These are phyloP conservation scores for Ceratorhiza oryzae-sativae DNA, from an alignment of 1,284 basidiomycete species.

Conservation along the genomic window DNA sequence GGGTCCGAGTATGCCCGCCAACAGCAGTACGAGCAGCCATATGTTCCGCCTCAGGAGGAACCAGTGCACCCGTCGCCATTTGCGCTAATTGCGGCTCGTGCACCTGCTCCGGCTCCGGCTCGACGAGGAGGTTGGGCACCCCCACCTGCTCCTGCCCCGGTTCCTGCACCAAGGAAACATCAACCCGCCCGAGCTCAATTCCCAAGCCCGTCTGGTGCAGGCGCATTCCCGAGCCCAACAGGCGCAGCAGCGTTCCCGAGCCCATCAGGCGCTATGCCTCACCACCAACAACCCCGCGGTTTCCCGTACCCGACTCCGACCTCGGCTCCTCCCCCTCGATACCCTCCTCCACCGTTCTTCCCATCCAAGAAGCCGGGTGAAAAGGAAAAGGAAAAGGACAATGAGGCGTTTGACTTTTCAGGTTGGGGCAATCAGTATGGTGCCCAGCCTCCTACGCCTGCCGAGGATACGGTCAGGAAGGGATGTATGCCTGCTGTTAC, in stretches of 20 bases:
- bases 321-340: not conserved
- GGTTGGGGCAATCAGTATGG: slow-evolving; percentile 31
- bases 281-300: not conserved
- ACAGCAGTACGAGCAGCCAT: not conserved
- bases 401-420: slow-evolving; percentile 32
- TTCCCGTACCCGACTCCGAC: not conserved
- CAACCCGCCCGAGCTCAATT: not conserved
- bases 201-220: not conserved
- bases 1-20: not conserved
- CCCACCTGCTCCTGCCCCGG: not conserved
- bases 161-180: not conserved
- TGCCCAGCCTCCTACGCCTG: slow-evolving; percentile 20
- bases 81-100: slow-evolving; percentile 25
- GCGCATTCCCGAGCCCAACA: not conserved
- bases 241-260: not conserved
- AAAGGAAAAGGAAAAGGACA: slow-evolving; percentile 24
- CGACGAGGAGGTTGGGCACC: not conserved
- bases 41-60: not conserved
- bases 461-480: slow-evolving; percentile 24
- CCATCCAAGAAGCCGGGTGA: not conserved
- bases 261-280: slow-evolving; percentile 5
- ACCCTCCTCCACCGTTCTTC: slow-evolving; percentile 8
- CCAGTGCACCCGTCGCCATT: slow-evolving; percentile 7
- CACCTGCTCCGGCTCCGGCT: not conserved
- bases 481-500: slow-evolving; percentile 15